Base-by-base conservation (phyloP, 2,329 filamentous ascomycete species). In the Botrytis paeoniae region DNA sequence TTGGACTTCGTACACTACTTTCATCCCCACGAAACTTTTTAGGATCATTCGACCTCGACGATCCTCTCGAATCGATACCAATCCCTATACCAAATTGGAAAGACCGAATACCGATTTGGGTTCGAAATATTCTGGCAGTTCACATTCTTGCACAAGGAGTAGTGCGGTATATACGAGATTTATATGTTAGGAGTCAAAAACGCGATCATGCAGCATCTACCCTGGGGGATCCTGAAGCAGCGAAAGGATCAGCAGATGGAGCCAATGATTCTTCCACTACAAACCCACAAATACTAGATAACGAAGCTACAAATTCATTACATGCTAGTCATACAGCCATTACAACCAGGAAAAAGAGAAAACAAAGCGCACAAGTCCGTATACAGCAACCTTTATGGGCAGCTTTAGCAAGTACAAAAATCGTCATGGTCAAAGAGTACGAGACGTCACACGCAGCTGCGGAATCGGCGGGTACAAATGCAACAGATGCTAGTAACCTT, bases 351-450 rank as follows among this genome's bases (percentile, higher is more conserved):
- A 96, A 94, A 84, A 92, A 93, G 84, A 90, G 92, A 83, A 95
- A 96, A 84, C 94, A 97, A 83, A 95, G 93, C 80, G 94, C 94
- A 73, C 93, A 96, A 82, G 94, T 97, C 77, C 88, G 95, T 82
- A 93, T 94, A 81, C 91, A 94, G 80, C 95, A 98, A 83, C 95
- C 95, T 66, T 89, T 98, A 76, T 98, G 95, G 95, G 94, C 95
- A 76, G 95, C 95, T 65, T 88, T 98, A 78, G 95, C 95, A 69
- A 97, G 94, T 84, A 97, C 95, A 80, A 98, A 98, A 86, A 95
- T 98, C 81, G 95, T 96, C 78, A 94, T 97, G 83, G 91, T 97
- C 80, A 96, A 97, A 84, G 95, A 94, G 83, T 93, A 93, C 78
- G 92, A 94, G 83, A 89, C 97, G 81, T 95, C 93, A 77, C 90